phyloP scores from a whole-genome alignment of 805 yeast genomes.

The Wickerhamiella brachini region DNA sequence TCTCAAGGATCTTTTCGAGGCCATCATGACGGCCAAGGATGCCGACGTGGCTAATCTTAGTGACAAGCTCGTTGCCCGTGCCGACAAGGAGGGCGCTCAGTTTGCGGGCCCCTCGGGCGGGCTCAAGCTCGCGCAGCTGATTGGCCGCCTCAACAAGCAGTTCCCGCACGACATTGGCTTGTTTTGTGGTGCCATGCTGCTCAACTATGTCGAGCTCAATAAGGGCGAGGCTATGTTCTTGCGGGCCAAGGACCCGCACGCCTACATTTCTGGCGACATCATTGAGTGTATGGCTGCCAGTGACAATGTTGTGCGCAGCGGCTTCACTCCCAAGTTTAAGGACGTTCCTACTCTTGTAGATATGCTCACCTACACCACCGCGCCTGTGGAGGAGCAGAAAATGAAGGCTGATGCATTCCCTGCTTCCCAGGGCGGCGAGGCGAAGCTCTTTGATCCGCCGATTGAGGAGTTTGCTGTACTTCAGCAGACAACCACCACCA shows the following conservation, averaged over 20 bases:
- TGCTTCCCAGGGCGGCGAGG: conserved; percentile 25
- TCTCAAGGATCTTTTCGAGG: conserved; percentile 62
- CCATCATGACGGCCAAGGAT: conserved; percentile 74
- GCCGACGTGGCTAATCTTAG: conserved; percentile 43
- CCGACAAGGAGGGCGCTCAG: conserved; percentile 30
- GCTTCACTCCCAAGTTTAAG: conserved; percentile 98
- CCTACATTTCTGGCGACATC: conserved; percentile 92
- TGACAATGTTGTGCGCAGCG: conserved; percentile 96
- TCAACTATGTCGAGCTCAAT: conserved; percentile 70
- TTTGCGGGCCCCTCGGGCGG: conserved; percentile 27
- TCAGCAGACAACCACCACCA: conserved; percentile 46
- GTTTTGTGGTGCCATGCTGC: conserved; percentile 86
- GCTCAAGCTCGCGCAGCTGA: conserved; percentile 50
- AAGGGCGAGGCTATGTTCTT: conserved; percentile 95
- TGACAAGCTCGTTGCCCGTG: conserved; percentile 49
- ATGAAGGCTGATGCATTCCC: conserved; percentile 52
- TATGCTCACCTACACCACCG: conserved; percentile 82
- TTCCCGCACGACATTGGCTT: conserved; percentile 91
- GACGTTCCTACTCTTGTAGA: conserved; percentile 82
- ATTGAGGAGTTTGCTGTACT: conserved; percentile 93
- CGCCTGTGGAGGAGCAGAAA: conserved; percentile 84
- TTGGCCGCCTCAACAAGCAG: conserved; percentile 67
- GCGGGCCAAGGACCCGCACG: conserved; percentile 96
- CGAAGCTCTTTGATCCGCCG: conserved; percentile 74
- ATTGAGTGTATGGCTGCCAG: conserved; percentile 99